Evolutionary conservation across 352 stramenopile genomes (phyloP).

Genomic region (Hyaloperonospora brassicae): DNA sequence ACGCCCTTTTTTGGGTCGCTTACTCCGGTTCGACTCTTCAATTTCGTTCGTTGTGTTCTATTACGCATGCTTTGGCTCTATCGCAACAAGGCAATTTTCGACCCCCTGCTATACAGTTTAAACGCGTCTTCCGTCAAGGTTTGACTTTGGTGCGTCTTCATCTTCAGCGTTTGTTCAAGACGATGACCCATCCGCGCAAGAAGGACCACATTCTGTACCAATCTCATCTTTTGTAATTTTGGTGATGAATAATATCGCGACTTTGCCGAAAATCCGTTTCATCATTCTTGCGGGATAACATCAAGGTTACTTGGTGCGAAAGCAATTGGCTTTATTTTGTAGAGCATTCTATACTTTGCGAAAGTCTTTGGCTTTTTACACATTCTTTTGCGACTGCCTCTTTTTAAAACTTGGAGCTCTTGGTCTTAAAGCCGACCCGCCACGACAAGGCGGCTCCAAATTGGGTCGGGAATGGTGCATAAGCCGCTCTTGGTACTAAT

Average conservation of each 20-base stretch:
- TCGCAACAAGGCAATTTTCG: constrained; percentile 5
- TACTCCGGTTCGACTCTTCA: constrained; percentile 4
- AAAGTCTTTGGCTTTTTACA: no score
- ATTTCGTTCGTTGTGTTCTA: constrained; percentile 1
- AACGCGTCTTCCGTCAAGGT: neutral
- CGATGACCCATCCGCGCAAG: neutral
- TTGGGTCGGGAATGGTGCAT: no score
- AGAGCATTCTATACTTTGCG: no score
- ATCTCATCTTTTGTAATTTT: neutral
- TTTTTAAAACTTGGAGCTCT: no score
- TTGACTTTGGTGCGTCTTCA: neutral
- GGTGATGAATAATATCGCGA: neutral
- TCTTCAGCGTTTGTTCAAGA: constrained; percentile 1
- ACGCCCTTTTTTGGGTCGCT: neutral
- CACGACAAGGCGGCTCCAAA: no score
- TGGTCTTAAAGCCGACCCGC: no score
- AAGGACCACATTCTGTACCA: neutral
- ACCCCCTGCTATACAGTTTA: neutral
- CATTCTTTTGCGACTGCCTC: no score
- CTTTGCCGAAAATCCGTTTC: no score
- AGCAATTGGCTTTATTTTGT: no score
- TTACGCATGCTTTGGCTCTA: constrained; percentile 7
- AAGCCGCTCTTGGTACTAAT: no score
- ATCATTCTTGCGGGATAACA: no score
- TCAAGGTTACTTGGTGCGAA: no score